Conservation (phyloP, 177 flowering plant genomes). For the Tripterygium wilfordii region DNA sequence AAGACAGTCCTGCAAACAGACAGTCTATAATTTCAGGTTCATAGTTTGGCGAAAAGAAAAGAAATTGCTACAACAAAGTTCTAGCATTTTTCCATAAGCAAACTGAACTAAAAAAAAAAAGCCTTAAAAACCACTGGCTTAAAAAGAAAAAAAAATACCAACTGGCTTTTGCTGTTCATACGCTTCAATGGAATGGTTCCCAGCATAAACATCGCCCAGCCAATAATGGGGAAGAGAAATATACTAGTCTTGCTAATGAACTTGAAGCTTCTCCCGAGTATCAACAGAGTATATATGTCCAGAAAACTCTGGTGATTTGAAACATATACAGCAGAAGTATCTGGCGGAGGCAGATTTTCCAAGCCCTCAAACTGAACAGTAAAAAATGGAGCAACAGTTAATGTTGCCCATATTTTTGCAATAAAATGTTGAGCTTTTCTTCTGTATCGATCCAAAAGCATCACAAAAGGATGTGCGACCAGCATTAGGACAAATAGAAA, state of each 20-base stretch:
- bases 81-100: not conserved
- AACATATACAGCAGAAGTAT: constrained; percentile 88
- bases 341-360: constrained; percentile 75
- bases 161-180: constrained; percentile 86
- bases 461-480: constrained; percentile 76
- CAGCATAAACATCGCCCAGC: constrained; percentile 94
- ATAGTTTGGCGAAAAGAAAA: not conserved
- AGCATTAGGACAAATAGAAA: constrained; percentile 68
- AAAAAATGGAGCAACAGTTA: constrained; percentile 55
- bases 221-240: constrained; percentile 79
- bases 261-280: constrained; percentile 84
- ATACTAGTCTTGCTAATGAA: constrained; percentile 88
- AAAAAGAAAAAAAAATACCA: constrained; percentile 43
- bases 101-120: not conserved
- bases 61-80: not conserved
- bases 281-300: constrained; percentile 80
- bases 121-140: not conserved
- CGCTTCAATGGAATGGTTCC: constrained; percentile 86
- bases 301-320: constrained; percentile 94
- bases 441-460: constrained; percentile 60
- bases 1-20: constrained; percentile 60
- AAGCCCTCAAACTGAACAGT: constrained; percentile 70
- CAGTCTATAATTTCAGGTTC: constrained; percentile 3
- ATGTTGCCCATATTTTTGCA: constrained; percentile 77
- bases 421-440: constrained; percentile 65